Conservation (phyloP, 305 asterid species). For the Salvia sclarea region DNA sequence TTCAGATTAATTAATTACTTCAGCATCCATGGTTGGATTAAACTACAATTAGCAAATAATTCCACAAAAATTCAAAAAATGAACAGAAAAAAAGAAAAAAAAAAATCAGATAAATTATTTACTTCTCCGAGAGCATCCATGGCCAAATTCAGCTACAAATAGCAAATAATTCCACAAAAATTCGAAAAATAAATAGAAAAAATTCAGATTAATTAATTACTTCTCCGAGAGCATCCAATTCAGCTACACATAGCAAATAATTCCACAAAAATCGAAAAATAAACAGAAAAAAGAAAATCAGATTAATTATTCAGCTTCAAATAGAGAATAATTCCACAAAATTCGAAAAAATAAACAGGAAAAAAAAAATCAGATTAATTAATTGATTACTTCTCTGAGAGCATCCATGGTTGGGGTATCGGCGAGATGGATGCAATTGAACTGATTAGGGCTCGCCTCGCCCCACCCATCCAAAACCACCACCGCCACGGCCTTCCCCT, state of each 20-base stretch:
- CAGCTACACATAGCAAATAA: too few species aligned
- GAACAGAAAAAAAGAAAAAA: too few species aligned
- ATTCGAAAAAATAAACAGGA: background rate
- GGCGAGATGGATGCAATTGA: constrained; percentile 86
- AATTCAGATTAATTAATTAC: too few species aligned
- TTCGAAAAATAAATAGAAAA: constrained; percentile 13
- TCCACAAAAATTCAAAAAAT: constrained; percentile 11
- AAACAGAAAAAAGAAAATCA: too few species aligned
- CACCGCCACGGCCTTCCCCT: constrained; percentile 71
- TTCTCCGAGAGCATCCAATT: constrained; percentile 79
- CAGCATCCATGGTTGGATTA: too few species aligned
- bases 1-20: too few species aligned
- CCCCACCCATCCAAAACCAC: constrained; percentile 98
- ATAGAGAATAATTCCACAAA: background rate
- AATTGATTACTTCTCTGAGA: constrained; percentile 65
- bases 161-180: too few species aligned
- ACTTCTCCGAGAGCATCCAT: constrained; percentile 90
- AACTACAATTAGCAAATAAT: too few species aligned
- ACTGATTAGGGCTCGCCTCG: constrained; percentile 74
- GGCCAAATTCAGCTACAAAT: too few species aligned
- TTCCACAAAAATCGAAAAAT: background rate
- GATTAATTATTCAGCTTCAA: too few species aligned
- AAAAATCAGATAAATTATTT: too few species aligned
- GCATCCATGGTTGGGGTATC: constrained; percentile 94
- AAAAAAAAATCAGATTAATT: too few species aligned